Percentiles rank a stretch among this genome's conserved stretches.
Evolutionary conservation across 2,329 filamentous ascomycete species (phyloP).

Genomic region (Fusarium neocosmosporiellum): DNA sequence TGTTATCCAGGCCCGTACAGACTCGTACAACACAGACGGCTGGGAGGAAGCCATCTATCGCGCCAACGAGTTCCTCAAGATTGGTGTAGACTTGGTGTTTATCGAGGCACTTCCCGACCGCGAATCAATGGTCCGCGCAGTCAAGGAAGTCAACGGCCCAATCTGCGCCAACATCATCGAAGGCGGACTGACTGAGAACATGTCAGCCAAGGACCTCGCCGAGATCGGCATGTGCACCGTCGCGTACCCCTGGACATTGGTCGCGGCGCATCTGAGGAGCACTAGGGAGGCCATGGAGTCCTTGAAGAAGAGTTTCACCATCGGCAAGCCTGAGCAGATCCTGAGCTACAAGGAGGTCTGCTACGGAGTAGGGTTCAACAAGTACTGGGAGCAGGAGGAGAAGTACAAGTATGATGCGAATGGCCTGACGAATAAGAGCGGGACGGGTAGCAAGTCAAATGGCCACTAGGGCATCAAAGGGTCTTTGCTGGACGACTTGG

Average conservation of each 20-base stretch:
- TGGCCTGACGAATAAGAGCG: too few species aligned
- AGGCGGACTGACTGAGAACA: slow-evolving; percentile 49
- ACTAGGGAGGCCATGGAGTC: slow-evolving; percentile 51
- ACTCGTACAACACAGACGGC: slow-evolving; percentile 50
- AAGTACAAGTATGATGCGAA: not conserved
- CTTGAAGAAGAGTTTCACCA: slow-evolving; percentile 55
- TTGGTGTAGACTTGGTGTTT: slow-evolving; percentile 58
- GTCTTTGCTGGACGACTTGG: too few species aligned
- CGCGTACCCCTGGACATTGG: slow-evolving; percentile 57
- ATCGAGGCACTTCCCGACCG: slow-evolving; percentile 56
- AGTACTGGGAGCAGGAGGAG: slow-evolving; percentile 47
- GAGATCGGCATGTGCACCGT: slow-evolving; percentile 54
- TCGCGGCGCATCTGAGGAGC: slow-evolving; percentile 56
- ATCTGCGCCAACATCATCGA: slow-evolving; percentile 55
- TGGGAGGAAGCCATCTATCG: slow-evolving; percentile 58
- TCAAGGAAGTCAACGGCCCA: slow-evolving; percentile 52
- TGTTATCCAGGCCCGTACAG: slow-evolving; percentile 58
- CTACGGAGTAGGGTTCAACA: slow-evolving; percentile 57
- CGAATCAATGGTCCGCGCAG: slow-evolving; percentile 53
- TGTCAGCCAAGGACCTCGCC: slow-evolving; percentile 47
- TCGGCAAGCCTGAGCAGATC: slow-evolving; percentile 56
- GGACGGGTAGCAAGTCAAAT: too few species aligned
- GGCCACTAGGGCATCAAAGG: too few species aligned
- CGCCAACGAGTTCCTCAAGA: slow-evolving; percentile 52
- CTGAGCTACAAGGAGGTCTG: slow-evolving; percentile 57